Evolutionary conservation across 805 yeast genomes (phyloP).

Genomic region (Ogataea paradorogensis): DNA sequence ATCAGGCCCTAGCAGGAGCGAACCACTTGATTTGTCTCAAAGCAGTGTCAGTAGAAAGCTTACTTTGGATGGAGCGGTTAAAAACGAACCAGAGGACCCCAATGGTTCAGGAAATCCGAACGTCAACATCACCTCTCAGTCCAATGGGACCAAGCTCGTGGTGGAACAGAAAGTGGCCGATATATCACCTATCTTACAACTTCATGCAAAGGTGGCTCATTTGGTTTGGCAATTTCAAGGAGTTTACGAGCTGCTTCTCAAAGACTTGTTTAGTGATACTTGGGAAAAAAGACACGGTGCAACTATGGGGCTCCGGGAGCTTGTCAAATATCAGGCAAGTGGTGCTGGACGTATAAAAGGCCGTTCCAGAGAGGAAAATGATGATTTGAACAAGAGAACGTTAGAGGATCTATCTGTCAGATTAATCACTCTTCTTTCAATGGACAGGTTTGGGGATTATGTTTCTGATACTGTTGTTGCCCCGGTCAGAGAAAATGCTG

Average conservation of each 20-base stretch:
- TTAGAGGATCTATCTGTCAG: constrained; percentile 88
- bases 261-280: constrained; percentile 74
- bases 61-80: constrained; percentile 39
- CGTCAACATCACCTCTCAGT: constrained; percentile 65
- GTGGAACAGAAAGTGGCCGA: constrained; percentile 73
- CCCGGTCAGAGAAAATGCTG: constrained; percentile 95
- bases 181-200: constrained; percentile 63
- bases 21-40: constrained; percentile 66
- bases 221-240: constrained; percentile 95
- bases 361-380: constrained; percentile 58
- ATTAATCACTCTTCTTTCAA: constrained; percentile 78
- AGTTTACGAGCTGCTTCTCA: constrained; percentile 74
- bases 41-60: constrained; percentile 61
- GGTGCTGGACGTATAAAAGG: constrained; percentile 83
- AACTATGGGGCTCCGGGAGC: constrained; percentile 85
- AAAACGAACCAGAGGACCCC: constrained; percentile 16
- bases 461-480: constrained; percentile 97
- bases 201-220: constrained; percentile 68
- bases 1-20: constrained; percentile 40
- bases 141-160: constrained; percentile 77
- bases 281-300: constrained; percentile 99
- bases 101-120: constrained; percentile 27
- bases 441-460: constrained; percentile 95
- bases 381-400: constrained; percentile 58
- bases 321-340: constrained; percentile 74